phyloP scores from a whole-genome alignment of 116 monocot genomes.

The Trichopus zeylanicus region DNA sequence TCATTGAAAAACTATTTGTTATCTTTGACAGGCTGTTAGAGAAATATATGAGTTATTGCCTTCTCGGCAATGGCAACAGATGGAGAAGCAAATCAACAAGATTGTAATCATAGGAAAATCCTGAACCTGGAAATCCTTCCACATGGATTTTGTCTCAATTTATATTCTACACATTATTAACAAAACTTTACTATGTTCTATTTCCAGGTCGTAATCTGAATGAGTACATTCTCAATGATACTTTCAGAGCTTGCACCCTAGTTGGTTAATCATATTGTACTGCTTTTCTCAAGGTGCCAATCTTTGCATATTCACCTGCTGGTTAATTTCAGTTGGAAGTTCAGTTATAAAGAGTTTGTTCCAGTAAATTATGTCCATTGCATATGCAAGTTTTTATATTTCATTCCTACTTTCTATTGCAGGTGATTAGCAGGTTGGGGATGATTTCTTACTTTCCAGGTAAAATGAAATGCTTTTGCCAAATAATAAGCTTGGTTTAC shows the following conservation, averaged over 20 bases:
- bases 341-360: too few relatives aligned
- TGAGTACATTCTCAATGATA: slow-evolving; percentile 32
- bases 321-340: neutral
- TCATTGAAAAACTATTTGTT: neutral
- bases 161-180: neutral
- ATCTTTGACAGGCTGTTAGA: slow-evolving; percentile 55
- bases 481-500: too few relatives aligned
- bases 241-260: slow-evolving; percentile 35
- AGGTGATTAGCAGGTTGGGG: too few relatives aligned
- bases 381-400: too few relatives aligned
- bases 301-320: neutral
- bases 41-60: slow-evolving; percentile 82
- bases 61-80: slow-evolving; percentile 50
- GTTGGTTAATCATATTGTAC: neutral
- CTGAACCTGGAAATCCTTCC: neutral
- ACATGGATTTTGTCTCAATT: neutral
- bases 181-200: neutral
- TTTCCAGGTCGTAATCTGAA: slow-evolving; percentile 68
- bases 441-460: too few relatives aligned
- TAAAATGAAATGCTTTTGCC: too few relatives aligned
- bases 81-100: slow-evolving; percentile 53
- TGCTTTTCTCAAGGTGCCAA: too few relatives aligned
- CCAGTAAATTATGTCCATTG: too few relatives aligned
- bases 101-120: slow-evolving; percentile 79
- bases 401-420: too few relatives aligned